These are phyloP conservation scores for Podila epigama DNA, from an alignment of 192 early-diverging fungal genomes.

Conservation along the genomic window DNA sequence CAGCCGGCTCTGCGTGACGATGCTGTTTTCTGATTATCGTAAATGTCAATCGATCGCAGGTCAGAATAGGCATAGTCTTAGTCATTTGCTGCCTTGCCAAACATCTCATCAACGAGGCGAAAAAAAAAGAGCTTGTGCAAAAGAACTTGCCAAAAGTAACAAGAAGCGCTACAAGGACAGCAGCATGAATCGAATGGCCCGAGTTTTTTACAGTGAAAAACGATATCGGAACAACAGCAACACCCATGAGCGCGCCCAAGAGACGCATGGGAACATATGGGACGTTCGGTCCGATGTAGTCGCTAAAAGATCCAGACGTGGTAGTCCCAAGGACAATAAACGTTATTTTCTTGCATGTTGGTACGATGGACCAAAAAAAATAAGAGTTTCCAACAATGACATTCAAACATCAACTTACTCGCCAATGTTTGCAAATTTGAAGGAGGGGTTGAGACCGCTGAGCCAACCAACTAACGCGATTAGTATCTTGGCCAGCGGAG, in stretches of 20 bases:
- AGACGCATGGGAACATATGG: conserved; percentile 89
- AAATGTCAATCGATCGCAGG: background rate
- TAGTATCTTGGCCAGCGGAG: conserved; percentile 92
- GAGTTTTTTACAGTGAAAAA: conserved; percentile 86
- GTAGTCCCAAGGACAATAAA: too few species aligned
- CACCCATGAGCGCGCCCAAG: conserved; percentile 79
- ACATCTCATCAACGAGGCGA: background rate
- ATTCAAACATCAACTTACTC: conserved; percentile 51
- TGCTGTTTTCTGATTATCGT: conserved; percentile 74
- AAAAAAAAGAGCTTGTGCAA: background rate
- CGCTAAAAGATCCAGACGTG: conserved; percentile 58
- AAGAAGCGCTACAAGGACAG: conserved; percentile 79
- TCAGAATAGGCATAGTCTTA: background rate
- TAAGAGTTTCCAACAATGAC: background rate
- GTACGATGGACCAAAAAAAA: background rate
- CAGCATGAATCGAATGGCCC: conserved; percentile 77
- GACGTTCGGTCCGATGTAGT: conserved; percentile 87
- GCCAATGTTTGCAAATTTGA: conserved; percentile 94
- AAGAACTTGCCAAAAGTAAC: conserved; percentile 75
- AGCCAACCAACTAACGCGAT: conserved; percentile 79
- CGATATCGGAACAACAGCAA: conserved; percentile 81
- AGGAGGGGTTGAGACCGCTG: conserved; percentile 90
- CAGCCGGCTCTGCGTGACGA: conserved; percentile 88
- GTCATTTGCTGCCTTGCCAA: background rate
- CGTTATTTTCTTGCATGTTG: background rate